Base-by-base conservation (phyloP, 2,329 filamentous ascomycete genomes). In the Fusarium longipes region DNA sequence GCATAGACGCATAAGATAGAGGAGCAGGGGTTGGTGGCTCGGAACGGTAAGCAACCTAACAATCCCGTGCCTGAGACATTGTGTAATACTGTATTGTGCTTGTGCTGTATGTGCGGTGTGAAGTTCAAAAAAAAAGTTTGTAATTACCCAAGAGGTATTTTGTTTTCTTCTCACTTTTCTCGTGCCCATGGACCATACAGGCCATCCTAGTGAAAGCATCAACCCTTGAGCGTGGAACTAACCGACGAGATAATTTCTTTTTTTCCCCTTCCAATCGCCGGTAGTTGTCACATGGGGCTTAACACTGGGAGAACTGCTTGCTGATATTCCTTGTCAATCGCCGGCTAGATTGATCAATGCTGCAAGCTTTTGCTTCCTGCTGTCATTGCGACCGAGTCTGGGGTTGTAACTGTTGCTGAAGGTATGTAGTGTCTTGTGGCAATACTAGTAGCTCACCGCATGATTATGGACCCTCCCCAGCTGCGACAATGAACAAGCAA, bases 271-370 rank as follows among this genome's bases (percentile, higher is more conserved):
- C 53, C 57, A 53, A 58, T 52, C 49, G 49, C 49, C 71, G 71
- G 71, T 73, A 73, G 71, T 70, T 73, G 57, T 60, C 44, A 48
- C 44, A 36, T 44, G 45, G 45, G 33, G 45, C 45, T 49, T 18
- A 49, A 49, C 38, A 49, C 44, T 30, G 45, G 38, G 32, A 24
- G 33, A 33, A 49, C 32, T 49, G 32, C 17, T 49, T 14, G 22
- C 25, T 43, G n/a, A 14, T 9, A 18, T 38, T 49, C 18, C 27
- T 38, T 38, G 47, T 18, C 18, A 20, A 49, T 38, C 47, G n/a
- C n/a, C 17, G 25, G 15, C 10, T 25, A 44, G 20, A 44, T 9
- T 35, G 32, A 35, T 33, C 15, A 17, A 15, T 33, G 15, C 17
- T n/a, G 17, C 32, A 27, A 27, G n/a, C 33, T 36, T 49, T 22